Evolutionary conservation across 1,139 yeast species (phyloP), one percentile per base, ranked within the genome.

Genomic region (Geotrichum fermentans): DNA sequence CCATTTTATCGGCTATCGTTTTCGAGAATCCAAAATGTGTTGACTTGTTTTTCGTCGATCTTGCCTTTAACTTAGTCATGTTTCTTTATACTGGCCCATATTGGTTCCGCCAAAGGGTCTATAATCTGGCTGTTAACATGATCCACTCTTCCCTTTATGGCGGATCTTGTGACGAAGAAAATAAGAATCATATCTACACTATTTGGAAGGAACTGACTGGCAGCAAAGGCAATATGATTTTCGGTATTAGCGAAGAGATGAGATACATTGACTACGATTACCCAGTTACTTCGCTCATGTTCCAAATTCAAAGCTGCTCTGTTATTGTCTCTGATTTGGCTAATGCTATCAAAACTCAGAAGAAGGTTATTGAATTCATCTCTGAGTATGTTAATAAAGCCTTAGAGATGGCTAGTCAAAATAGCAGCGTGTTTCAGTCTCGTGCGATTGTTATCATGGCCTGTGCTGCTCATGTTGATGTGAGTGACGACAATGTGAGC

Each of bases 361-460:
- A 59, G 16, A 75, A 68, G 46, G 73, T 75, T 43, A 72, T 76
- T 6, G 72, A 74, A 5, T 44, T 35, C 13, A 43, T 36, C 84
- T 92, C 87, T 72, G 80, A 56, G 70, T 82, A 7, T 74, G 85
- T 51, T 86, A 92, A 88, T 74, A 80, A 55, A 73, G 84, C 28
- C 77, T 80, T 58, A 78, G 83, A 1, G 71, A 77, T 84, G 18
- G 85, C 89, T 0, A 82, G 56, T 58, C 73, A 75, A 41, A 66
- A 70, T 13, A 73, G 74, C 29, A 79, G 90, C 0, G 75, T 82
- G 22, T 73, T 87, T 50, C 90, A 87, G 61, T 78, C 80, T 7
- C 73, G 95, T 49, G 88, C 94, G 0, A 70, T 85, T 50, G 71
- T 87, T 56, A 75, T 86, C 5, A 73, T 85, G 28, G 95, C 96